Base-by-base conservation (phyloP, 2,329 filamentous ascomycete species). In the Trichophyton verrucosum region DNA sequence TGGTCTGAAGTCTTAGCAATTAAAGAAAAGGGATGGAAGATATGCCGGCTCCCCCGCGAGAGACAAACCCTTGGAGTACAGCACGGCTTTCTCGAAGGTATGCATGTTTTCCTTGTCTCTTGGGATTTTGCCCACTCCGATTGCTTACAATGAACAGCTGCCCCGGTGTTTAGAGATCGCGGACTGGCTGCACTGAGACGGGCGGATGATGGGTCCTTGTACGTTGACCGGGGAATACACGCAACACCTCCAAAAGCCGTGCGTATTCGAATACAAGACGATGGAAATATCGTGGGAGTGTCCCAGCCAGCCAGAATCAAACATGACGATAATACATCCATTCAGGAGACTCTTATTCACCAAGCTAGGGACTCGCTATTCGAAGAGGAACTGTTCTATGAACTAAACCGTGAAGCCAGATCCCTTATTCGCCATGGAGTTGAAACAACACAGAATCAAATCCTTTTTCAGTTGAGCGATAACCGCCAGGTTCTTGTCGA, bases 1-100 rank as follows among this genome's bases (percentile, higher is more conserved):
- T 99, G 94, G 94, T 82, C 87, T 60, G 87, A 95, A 67, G 82
- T 97, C 1, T 77, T 95, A 55, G 83, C 85, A 8, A 85, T 97
- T 51, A 90, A 87, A 65, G 83, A 90, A 65, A 86, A 85, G 60
- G 91, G 91, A 3, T 99, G 94, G 92, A 86, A 88, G 20, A 78
- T 97, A 17, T 92, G 87, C 66, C 82, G 87, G 57, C 77, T 94
- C 46, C 89, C 90, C 0, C 79, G 85, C 5, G 86, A 92, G 66
- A 80, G 80, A 57, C 84, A 89, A 66, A 86, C 85, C 0, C 79
- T 97, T 57, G 91, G 87, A 20, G 92, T 97, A 40, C 85, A 88
- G 64, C 96, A 92, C 73, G 94, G 92, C 6, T 95, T 95, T 69
- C 81, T 87, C 11, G 92, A 96, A 77, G 82, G 81, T 82, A 55